Evolutionary conservation across 768 basidiomycete genomes (phyloP).

Genomic region (Boletus barrowsii): DNA sequence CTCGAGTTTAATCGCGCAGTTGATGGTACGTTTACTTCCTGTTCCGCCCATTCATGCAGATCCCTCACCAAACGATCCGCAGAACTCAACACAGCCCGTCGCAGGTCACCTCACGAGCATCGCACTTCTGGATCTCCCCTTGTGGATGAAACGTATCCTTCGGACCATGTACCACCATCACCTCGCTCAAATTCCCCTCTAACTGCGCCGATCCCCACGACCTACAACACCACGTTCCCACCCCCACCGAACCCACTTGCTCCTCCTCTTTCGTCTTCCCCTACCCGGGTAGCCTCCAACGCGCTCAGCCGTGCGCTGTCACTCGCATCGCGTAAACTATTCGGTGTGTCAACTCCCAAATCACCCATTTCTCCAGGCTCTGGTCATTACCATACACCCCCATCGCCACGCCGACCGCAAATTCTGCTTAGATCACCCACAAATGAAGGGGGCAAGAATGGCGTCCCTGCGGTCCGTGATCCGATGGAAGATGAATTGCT

Average conservation of each 20-base stretch:
- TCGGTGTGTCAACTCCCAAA: constrained; percentile 50
- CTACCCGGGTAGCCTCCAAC: constrained; percentile 65
- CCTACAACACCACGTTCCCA: constrained; percentile 57
- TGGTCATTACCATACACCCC: constrained; percentile 41
- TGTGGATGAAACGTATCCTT: constrained; percentile 40
- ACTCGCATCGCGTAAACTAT: constrained; percentile 78
- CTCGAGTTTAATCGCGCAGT: constrained; percentile 91
- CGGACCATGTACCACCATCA: constrained; percentile 34
- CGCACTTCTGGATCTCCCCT: constrained; percentile 48
- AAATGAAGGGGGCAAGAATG: constrained; percentile 35
- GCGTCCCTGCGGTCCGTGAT: constrained; percentile 40
- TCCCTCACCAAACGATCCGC: constrained; percentile 14
- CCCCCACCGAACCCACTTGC: constrained; percentile 52
- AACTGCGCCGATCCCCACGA: constrained; percentile 20
- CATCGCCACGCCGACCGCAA: constrained; percentile 57
- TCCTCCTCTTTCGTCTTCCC: constrained; percentile 64
- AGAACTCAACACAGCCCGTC: constrained; percentile 66
- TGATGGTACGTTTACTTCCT: constrained; percentile 60
- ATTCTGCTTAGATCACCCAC: constrained; percentile 41
- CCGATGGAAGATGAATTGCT: constrained; percentile 83
- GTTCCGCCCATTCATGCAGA: not conserved
- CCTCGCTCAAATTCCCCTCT: constrained; percentile 24
- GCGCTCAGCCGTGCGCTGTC: constrained; percentile 78
- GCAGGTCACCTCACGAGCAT: constrained; percentile 58
- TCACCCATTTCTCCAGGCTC: constrained; percentile 36